Percentiles rank a stretch among this genome's conserved stretches.
These are phyloP conservation scores for Rhodosporidiobolus sp. DNA, from an alignment of 768 basidiomycete genomes.

Conservation along the genomic window DNA sequence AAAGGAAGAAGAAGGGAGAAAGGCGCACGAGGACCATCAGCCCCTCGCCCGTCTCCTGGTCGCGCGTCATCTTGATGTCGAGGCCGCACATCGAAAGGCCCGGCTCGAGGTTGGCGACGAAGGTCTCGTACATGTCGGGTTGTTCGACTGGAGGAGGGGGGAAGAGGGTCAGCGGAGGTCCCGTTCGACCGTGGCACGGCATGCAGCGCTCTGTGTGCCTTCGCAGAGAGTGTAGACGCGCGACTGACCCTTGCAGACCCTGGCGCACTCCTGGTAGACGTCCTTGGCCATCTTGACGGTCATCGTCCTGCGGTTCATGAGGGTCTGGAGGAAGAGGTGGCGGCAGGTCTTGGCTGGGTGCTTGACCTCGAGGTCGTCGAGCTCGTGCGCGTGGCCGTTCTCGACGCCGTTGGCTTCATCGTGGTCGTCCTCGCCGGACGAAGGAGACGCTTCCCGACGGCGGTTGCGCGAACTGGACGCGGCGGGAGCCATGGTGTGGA, in stretches of 20 bases:
- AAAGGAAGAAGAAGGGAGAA: neutral
- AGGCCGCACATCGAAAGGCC: constrained; percentile 68
- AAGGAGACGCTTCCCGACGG: too few species aligned
- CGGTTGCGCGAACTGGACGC: too few species aligned
- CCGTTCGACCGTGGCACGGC: neutral
- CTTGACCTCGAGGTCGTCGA: constrained; percentile 6
- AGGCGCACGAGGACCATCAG: constrained; percentile 66
- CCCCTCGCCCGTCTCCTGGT: constrained; percentile 64
- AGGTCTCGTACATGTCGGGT: constrained; percentile 59
- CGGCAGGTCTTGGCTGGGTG: constrained; percentile 46
- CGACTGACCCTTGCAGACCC: constrained; percentile 64
- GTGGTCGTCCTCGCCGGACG: too few species aligned
- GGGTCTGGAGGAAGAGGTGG: constrained; percentile 69
- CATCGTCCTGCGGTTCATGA: constrained; percentile 67
- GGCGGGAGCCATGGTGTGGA: too few species aligned
- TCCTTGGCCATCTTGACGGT: constrained; percentile 63
- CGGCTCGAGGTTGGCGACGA: constrained; percentile 61
- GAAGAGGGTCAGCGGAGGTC: neutral
- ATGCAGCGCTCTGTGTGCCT: neutral
- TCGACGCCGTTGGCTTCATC: too few species aligned
- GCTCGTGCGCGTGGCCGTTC: neutral
- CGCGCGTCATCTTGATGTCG: constrained; percentile 63
- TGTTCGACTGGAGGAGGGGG: constrained; percentile 20
- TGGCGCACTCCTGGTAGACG: constrained; percentile 66
- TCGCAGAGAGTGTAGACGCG: too few species aligned